A percentile compares a stretch with the other conserved stretches of the same genome.
Evolutionary conservation across 768 basidiomycete genomes (phyloP).

Genomic region (Atractiella rhizophila): DNA sequence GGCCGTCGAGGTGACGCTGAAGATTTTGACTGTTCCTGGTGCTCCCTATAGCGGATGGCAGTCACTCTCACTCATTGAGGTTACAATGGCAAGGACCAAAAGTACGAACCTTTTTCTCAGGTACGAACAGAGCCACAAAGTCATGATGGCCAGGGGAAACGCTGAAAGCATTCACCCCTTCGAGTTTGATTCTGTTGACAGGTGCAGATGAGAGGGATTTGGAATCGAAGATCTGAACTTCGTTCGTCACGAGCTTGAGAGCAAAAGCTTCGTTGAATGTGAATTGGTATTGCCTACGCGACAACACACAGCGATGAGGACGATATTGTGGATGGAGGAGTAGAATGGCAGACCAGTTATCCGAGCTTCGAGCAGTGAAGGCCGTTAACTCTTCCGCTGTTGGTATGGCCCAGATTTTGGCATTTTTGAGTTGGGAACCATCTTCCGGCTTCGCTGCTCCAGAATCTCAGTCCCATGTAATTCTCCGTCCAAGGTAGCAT

Average conservation of each 20-base stretch:
- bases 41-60: conserved; percentile 33
- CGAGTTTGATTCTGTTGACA: conserved; percentile 54
- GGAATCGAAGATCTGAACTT: conserved; percentile 62
- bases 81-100: not conserved
- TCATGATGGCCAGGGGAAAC: conserved; percentile 68
- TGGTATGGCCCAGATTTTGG: conserved; percentile 62
- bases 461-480: not conserved
- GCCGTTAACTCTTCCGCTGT: conserved; percentile 64
- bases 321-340: conserved; percentile 12
- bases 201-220: conserved; percentile 54
- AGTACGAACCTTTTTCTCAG: conserved; percentile 58
- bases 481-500: not conserved
- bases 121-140: conserved; percentile 69
- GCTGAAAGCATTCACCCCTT: conserved; percentile 49
- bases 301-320: conserved; percentile 14
- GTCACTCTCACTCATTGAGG: conserved; percentile 1
- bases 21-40: conserved; percentile 67
- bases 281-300: conserved; percentile 42
- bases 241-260: conserved; percentile 47
- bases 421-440: conserved; percentile 74
- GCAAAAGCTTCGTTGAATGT: conserved; percentile 72
- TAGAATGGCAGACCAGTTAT: conserved; percentile 9
- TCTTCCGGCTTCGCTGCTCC: conserved; percentile 55
- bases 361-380: conserved; percentile 74
- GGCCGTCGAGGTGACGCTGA: conserved; percentile 31